Evolutionary conservation across 2,329 filamentous ascomycete species (phyloP), one percentile per base, ranked within the genome.

Genomic region (Trichoderma brevicompactum): DNA sequence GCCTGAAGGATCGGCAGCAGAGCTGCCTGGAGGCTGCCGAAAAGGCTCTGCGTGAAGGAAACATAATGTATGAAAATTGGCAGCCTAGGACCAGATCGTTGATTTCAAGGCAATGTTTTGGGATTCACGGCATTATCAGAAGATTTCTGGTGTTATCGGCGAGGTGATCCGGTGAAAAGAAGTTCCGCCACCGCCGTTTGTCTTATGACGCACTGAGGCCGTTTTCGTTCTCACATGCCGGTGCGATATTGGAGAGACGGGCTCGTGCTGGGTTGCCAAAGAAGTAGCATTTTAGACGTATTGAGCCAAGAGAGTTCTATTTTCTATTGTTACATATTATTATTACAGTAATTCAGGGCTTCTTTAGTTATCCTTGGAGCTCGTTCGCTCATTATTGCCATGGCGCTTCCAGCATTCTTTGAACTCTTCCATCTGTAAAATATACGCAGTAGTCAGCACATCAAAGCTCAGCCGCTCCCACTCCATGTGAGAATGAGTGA

Each of bases 381-480:
- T 84, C 0, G 94, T 97, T 73, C 95, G 87, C 76, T 90, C 81
- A 72, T 96, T 89, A 76, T 98, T 98, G 55, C 92, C 89, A 72
- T 96, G 89, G 69, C 83, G 84, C 79, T 96, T 97, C 94, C 94
- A 98, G 78, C 94, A 98, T 72, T 90, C 85, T 73, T 88, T 89
- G 76, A 98, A 98, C 2, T 85, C 83, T 74, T 95, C 90, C 91
- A 98, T 96, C 94, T 98, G 54, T 7, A 48, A 54, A 40, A 63
- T 34, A n/a, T n/a, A 17, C 2, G 10, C 7, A 23, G 6, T 40
- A 28, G 49, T 38, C 28, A 59, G 55, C 17, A 54, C 7, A 2
- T 8, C 15, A 6, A 40, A 23, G 1, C 2, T 7, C 17, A 28
- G 3, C 1, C 13, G 19, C 3, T 52, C 15, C 23, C 49, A 34